Evolutionary conservation across 495 filamentous ascomycete genomes (phyloP).

Genomic region (Penicillium soppii): DNA sequence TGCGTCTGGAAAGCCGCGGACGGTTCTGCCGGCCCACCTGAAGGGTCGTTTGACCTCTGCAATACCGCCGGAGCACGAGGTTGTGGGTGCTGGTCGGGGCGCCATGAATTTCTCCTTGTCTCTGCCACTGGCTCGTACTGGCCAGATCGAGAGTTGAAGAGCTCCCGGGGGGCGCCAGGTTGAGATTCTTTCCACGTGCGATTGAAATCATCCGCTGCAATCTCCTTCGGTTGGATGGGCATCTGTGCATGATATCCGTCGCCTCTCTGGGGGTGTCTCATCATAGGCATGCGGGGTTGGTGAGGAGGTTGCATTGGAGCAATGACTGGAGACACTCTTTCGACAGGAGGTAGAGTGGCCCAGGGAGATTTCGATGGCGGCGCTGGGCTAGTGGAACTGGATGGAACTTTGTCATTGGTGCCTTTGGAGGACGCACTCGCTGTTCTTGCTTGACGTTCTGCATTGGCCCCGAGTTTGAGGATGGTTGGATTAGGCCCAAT

Average conservation of each 20-base stretch:
- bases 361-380: constrained; percentile 85
- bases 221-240: constrained; percentile 64
- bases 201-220: constrained; percentile 93
- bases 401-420: constrained; percentile 68
- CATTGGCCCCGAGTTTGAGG: constrained; percentile 51
- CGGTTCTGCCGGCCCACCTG: constrained; percentile 77
- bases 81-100: constrained; percentile 62
- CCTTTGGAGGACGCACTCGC: constrained; percentile 64
- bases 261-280: constrained; percentile 32
- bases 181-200: constrained; percentile 76
- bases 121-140: constrained; percentile 89
- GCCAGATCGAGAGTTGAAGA: constrained; percentile 93
- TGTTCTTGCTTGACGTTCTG: constrained; percentile 50
- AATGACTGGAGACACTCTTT: constrained; percentile 70
- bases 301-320: constrained; percentile 40
- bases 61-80: constrained; percentile 75
- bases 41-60: constrained; percentile 65
- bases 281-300: constrained; percentile 25
- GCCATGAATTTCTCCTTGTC: constrained; percentile 64
- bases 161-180: constrained; percentile 63
- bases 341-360: constrained; percentile 81
- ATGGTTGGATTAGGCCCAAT: constrained; percentile 55
- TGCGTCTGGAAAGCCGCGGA: constrained; percentile 89
- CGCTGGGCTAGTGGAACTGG: constrained; percentile 77
- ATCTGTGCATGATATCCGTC: constrained; percentile 31